phyloP scores from a whole-genome alignment of 108 stramenopile genomes.

The Nannochloropsis salina region DNA sequence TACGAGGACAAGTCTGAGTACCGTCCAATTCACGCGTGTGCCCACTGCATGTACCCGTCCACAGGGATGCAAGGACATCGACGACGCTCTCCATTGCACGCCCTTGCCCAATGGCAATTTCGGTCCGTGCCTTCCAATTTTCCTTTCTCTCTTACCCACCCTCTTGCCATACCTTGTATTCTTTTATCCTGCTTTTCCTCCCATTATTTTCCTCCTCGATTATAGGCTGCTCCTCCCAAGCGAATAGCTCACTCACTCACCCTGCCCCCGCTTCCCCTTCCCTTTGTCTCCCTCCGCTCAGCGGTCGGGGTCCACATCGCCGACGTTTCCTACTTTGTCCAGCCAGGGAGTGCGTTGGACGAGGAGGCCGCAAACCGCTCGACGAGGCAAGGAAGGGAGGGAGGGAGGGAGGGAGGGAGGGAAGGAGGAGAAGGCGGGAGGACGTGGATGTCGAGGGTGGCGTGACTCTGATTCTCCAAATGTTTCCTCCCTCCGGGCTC shows the following conservation, averaged over 20 bases:
- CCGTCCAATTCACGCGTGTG: too few relatives aligned
- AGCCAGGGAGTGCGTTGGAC: slow-evolving; percentile 82
- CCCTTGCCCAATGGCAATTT: slow-evolving; percentile 80
- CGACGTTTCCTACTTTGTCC: slow-evolving; percentile 96
- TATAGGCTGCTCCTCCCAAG: background rate
- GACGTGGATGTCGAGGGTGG: background rate
- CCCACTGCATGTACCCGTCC: background rate
- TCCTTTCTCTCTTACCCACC: background rate
- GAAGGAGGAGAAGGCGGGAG: background rate
- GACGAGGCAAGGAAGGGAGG: background rate
- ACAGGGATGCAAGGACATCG: slow-evolving; percentile 95
- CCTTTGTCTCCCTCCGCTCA: background rate
- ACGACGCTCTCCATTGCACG: slow-evolving; percentile 91
- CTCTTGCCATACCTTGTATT: background rate
- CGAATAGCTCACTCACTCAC: background rate
- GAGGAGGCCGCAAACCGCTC: slow-evolving; percentile 81
- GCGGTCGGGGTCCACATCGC: slow-evolving; percentile 96
- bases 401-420: background rate
- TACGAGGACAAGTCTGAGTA: too few relatives aligned
- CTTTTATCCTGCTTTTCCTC: background rate
- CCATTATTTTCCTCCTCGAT: background rate
- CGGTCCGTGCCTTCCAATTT: background rate
- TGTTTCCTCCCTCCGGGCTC: background rate
- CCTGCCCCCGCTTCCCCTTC: background rate
- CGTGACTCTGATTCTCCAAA: too few relatives aligned